A percentile compares a stretch with the other conserved stretches of the same genome.
These are phyloP conservation scores for Volvariella volvacea DNA, from an alignment of 1,284 basidiomycete genomes.

Conservation along the genomic window DNA sequence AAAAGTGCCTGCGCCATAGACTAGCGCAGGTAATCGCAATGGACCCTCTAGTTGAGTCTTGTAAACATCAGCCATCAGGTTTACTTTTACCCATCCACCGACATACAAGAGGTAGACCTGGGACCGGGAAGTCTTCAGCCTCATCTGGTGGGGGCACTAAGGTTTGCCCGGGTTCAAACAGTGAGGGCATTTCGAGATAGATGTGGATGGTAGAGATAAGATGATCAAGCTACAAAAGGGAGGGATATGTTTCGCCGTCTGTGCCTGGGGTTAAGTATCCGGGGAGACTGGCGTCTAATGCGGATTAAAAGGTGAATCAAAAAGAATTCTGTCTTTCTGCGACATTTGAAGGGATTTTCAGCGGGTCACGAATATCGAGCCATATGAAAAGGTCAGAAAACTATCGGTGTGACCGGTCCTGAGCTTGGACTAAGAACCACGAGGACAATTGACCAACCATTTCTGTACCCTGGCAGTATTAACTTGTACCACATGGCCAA, in stretches of 20 bases:
- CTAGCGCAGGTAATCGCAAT: slow-evolving; percentile 25
- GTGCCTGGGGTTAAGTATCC: too few relatives aligned
- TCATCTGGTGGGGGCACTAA: slow-evolving; percentile 35
- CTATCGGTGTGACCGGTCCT: too few relatives aligned
- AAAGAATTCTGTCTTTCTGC: too few relatives aligned
- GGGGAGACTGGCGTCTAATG: too few relatives aligned
- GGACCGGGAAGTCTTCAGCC: slow-evolving; percentile 41
- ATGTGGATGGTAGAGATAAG: slow-evolving; percentile 5
- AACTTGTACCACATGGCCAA: too few relatives aligned
- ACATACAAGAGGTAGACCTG: slow-evolving; percentile 29
- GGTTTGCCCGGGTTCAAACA: slow-evolving; percentile 13
- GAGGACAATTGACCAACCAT: too few relatives aligned
- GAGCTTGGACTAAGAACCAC: too few relatives aligned
- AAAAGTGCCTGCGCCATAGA: slow-evolving; percentile 55
- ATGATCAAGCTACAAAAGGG: neutral
- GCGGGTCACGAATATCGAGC: too few relatives aligned
- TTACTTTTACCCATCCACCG: neutral
- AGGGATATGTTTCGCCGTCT: neutral
- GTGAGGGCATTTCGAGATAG: slow-evolving; percentile 28
- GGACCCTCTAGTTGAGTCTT: slow-evolving; percentile 22
- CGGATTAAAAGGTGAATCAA: too few relatives aligned
- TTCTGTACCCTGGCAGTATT: too few relatives aligned
- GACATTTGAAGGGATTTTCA: too few relatives aligned
- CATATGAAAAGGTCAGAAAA: too few relatives aligned
- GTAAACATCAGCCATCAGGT: neutral